Evolutionary conservation across 495 filamentous ascomycete genomes (phyloP).

Genomic region (Aspergillus homomorphus): DNA sequence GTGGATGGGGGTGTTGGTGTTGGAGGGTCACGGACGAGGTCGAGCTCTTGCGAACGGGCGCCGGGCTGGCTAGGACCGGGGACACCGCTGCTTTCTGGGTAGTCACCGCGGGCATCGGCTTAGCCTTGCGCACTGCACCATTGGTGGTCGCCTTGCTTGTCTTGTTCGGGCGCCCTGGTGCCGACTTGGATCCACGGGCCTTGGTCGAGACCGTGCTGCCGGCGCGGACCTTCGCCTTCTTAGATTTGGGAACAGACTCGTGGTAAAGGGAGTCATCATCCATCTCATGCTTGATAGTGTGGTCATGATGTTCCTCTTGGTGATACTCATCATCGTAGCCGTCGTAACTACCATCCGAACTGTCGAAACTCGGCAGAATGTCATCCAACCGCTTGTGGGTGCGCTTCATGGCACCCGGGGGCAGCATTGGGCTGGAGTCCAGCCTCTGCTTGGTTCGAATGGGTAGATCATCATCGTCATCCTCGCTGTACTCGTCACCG

Average conservation of each 20-base stretch:
- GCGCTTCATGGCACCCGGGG: slow-evolving; percentile 48
- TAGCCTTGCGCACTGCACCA: slow-evolving; percentile 51
- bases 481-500: slow-evolving; percentile 72
- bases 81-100: slow-evolving; percentile 60
- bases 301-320: slow-evolving; percentile 62
- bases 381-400: slow-evolving; percentile 58
- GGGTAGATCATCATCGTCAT: slow-evolving; percentile 62
- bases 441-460: slow-evolving; percentile 59
- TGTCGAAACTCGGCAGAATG: slow-evolving; percentile 64
- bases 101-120: slow-evolving; percentile 42
- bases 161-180: slow-evolving; percentile 38
- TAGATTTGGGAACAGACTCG: slow-evolving; percentile 41
- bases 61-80: slow-evolving; percentile 55
- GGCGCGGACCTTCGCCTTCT: slow-evolving; percentile 44
- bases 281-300: slow-evolving; percentile 48
- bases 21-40: slow-evolving; percentile 66
- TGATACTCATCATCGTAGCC: slow-evolving; percentile 49
- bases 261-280: slow-evolving; percentile 46
- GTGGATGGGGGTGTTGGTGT: slow-evolving; percentile 40
- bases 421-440: slow-evolving; percentile 54
- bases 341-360: slow-evolving; percentile 67
- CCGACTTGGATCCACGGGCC: slow-evolving; percentile 34
- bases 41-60: slow-evolving; percentile 74
- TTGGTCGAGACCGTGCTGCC: slow-evolving; percentile 31
- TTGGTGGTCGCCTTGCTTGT: slow-evolving; percentile 45